Conservation (phyloP, 2,329 filamentous ascomycete species). For the Harringtonia lauricola region DNA sequence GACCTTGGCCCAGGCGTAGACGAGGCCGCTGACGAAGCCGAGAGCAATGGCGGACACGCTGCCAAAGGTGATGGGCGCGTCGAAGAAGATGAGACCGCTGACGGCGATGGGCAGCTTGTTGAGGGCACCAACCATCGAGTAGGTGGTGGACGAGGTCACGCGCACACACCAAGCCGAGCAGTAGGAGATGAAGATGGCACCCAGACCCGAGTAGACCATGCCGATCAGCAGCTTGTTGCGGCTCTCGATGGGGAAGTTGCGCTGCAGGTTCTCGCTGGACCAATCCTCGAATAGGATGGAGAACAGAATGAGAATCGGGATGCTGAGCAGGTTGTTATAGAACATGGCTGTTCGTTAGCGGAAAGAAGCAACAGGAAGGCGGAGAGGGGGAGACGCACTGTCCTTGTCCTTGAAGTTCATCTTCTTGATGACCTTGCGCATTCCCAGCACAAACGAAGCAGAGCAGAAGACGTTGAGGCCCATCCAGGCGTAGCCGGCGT, state of each 20-base stretch:
- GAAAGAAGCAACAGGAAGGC: not conserved
- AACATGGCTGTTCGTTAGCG: slow-evolving; percentile 66
- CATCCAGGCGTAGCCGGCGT: slow-evolving; percentile 97
- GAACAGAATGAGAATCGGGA: slow-evolving; percentile 75
- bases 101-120: slow-evolving; percentile 97
- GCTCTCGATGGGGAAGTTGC: slow-evolving; percentile 77
- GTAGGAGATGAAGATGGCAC: slow-evolving; percentile 97
- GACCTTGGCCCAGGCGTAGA: slow-evolving; percentile 81
- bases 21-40: slow-evolving; percentile 83
- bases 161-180: slow-evolving; percentile 98
- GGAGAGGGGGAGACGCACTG: slow-evolving; percentile 50
- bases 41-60: slow-evolving; percentile 85
- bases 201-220: slow-evolving; percentile 90
- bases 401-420: slow-evolving; percentile 99
- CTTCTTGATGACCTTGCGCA: slow-evolving; percentile 98
- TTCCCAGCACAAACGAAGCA: slow-evolving; percentile 77
- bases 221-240: slow-evolving; percentile 73
- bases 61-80: slow-evolving; percentile 83
- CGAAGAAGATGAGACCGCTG: slow-evolving; percentile 88
- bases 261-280: slow-evolving; percentile 70
- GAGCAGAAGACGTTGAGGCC: slow-evolving; percentile 92
- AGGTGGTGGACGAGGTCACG: slow-evolving; percentile 93
- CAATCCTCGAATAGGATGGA: slow-evolving; percentile 85
- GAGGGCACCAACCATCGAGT: slow-evolving; percentile 95
- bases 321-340: slow-evolving; percentile 97